Conservation (phyloP, 306 rosid genomes). For the Boehmeria nivea region DNA sequence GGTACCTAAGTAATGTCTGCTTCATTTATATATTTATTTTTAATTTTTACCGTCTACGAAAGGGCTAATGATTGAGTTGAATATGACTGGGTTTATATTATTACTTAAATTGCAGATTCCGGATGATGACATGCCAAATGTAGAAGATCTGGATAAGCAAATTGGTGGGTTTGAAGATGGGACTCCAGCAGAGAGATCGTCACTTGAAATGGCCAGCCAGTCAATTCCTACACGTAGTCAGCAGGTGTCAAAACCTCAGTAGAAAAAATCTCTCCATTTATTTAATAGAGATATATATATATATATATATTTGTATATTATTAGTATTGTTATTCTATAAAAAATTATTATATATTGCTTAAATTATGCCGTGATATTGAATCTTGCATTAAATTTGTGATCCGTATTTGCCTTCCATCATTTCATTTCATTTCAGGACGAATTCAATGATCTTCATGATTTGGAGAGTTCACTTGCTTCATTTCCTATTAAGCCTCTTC, state of each 20-base stretch:
- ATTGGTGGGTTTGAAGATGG: constrained; percentile 34
- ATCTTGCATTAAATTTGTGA: constrained; percentile 17
- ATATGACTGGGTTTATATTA: background rate
- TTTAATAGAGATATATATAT: no score
- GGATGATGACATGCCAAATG: constrained; percentile 54
- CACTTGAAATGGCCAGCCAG: constrained; percentile 40
- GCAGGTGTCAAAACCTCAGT: constrained; percentile 45
- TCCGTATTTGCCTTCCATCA: constrained; percentile 19
- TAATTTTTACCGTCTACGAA: background rate
- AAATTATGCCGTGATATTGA: constrained; percentile 2
- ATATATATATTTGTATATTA: no score
- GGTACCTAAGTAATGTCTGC: constrained; percentile 1
- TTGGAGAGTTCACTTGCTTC: constrained; percentile 82
- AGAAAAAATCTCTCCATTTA: constrained; percentile 17
- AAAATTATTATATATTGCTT: no score
- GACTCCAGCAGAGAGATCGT: constrained; percentile 38
- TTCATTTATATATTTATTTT: background rate
- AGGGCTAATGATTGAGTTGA: background rate
- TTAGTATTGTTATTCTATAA: no score
- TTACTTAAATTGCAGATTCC: constrained; percentile 52
- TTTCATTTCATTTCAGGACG: constrained; percentile 65
- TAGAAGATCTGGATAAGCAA: constrained; percentile 50
- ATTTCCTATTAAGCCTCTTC: constrained; percentile 79
- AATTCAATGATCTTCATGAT: constrained; percentile 60
- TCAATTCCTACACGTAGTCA: constrained; percentile 41